Conservation (phyloP, 306 rosid genomes). For the Cucurbita moschata region DNA sequence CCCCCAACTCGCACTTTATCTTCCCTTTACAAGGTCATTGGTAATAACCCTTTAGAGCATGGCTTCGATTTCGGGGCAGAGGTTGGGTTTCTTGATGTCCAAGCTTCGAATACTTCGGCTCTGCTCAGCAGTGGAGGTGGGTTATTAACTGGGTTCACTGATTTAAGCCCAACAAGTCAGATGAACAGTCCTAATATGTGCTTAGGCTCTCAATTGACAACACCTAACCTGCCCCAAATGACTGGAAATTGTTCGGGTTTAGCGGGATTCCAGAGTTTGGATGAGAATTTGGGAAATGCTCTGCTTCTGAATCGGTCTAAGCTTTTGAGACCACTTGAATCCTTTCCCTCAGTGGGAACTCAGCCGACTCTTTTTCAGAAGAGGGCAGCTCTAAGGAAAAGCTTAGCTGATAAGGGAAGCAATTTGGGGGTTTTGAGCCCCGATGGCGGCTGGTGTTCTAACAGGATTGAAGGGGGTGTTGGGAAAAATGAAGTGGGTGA, state of each 20-base stretch:
- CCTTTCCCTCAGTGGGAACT: slow-evolving; percentile 29
- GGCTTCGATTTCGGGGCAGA: slow-evolving; percentile 51
- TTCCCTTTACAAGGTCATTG: slow-evolving; percentile 28
- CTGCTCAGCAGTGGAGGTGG: slow-evolving; percentile 4
- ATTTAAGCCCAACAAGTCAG: slow-evolving; percentile 22
- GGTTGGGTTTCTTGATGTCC: slow-evolving; percentile 20
- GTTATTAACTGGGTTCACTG: slow-evolving; percentile 30
- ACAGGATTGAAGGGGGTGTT: background rate
- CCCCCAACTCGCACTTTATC: slow-evolving; percentile 37
- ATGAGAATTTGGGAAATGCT: slow-evolving; percentile 28
- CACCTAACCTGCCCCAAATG: background rate
- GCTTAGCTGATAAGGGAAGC: slow-evolving; percentile 21
- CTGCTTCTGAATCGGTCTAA: slow-evolving; percentile 37
- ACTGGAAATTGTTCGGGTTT: background rate
- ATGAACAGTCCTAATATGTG: slow-evolving; percentile 23
- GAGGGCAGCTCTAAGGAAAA: slow-evolving; percentile 35
- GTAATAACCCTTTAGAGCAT: slow-evolving; percentile 34
- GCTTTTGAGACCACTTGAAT: slow-evolving; percentile 44
- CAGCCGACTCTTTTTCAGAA: slow-evolving; percentile 84
- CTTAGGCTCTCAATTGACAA: slow-evolving; percentile 29
- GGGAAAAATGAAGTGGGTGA: background rate
- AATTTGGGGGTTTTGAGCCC: slow-evolving; percentile 28
- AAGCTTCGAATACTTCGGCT: slow-evolving; percentile 6
- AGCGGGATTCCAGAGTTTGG: slow-evolving; percentile 26
- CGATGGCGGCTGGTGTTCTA: background rate